Evolutionary conservation across 169 alveolate species (phyloP), one percentile per base, ranked within the genome.

Genomic region (Plasmodium yoelii): DNA sequence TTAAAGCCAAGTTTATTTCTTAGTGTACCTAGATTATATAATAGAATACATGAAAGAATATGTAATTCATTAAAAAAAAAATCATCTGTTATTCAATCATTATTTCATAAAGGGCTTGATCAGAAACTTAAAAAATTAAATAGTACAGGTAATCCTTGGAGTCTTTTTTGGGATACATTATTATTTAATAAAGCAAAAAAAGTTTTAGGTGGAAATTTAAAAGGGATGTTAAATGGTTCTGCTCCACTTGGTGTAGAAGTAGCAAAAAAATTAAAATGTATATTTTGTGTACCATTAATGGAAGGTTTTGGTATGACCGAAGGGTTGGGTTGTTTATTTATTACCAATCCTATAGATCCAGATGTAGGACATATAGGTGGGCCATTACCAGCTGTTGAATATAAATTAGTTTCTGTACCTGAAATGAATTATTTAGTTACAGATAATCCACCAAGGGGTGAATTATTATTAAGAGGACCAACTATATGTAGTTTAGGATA

Each of bases 291-390:
- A 18, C 98, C 96, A 10, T 75, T 97, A 49, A 67, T 94, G 19
- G 98, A 97, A 91, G 99, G 98, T 0, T 98, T 97, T 88, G 99
- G 99, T 5, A 95, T 97, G 91, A 98, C 99, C 5, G 99, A 98
- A 93, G 75, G 94, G 55, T 90, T 95, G 13, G 99, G 98, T 0
- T 96, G 97, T 0, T 89, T 93, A 0, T 88, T 94, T 61, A 82
- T 94, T 26, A 93, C 95, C 34, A 92, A 95, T 77, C 69, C 90
- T 9, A 49, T 60, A 26, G 98, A 97, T 75, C 70, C 93, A n/a
- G 77, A 95, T 12, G 75, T 95, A 0, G 72, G 87, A 19, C 91
- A 60, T 72, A 95, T 96, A 15, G 99, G 99, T 26, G 99, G 99
- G 0, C 97, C 97, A 0, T 61, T 94, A 1, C 93, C 95, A 39